These are phyloP conservation scores for Phlebopus sp. DNA, from an alignment of 1,284 basidiomycete genomes.

Conservation along the genomic window DNA sequence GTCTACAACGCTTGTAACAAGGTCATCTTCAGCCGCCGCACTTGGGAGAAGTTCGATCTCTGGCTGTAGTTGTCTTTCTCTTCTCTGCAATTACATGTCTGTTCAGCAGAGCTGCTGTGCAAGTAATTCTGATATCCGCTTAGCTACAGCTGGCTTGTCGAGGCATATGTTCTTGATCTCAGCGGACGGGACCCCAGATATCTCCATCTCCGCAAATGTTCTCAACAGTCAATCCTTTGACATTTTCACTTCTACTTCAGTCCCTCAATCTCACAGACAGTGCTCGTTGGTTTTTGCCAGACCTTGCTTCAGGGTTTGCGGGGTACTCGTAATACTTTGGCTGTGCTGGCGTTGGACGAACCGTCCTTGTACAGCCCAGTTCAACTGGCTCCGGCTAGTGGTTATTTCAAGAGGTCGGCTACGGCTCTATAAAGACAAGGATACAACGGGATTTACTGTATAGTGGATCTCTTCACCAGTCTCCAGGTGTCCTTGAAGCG, in stretches of 20 bases:
- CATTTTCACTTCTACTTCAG: too few relatives aligned
- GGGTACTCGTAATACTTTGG: conserved; percentile 10
- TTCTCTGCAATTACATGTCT: too few relatives aligned
- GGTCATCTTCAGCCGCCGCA: conserved; percentile 18
- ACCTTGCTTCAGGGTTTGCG: too few relatives aligned
- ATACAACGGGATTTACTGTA: neutral
- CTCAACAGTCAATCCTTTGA: too few relatives aligned
- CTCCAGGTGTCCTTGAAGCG: neutral
- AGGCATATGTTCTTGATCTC: too few relatives aligned
- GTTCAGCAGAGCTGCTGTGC: too few relatives aligned
- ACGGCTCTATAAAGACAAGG: conserved; percentile 9
- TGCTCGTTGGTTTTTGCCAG: too few relatives aligned
- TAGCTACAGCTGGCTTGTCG: too few relatives aligned
- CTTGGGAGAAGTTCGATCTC: conserved; percentile 17
- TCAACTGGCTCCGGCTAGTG: conserved; percentile 15
- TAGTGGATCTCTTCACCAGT: neutral
- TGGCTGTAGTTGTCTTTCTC: neutral
- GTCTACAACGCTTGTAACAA: conserved; percentile 17
- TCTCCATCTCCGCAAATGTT: too few relatives aligned
- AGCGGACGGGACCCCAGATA: too few relatives aligned
- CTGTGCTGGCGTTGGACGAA: conserved; percentile 13
- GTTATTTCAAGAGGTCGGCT: conserved; percentile 10
- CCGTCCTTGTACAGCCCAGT: conserved; percentile 4
- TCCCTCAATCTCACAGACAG: too few relatives aligned
- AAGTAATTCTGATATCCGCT: too few relatives aligned